A percentile compares a stretch with the other conserved stretches of the same genome.
Conservation (phyloP, 1,284 basidiomycete genomes). For the Malassezia dermatis region DNA sequence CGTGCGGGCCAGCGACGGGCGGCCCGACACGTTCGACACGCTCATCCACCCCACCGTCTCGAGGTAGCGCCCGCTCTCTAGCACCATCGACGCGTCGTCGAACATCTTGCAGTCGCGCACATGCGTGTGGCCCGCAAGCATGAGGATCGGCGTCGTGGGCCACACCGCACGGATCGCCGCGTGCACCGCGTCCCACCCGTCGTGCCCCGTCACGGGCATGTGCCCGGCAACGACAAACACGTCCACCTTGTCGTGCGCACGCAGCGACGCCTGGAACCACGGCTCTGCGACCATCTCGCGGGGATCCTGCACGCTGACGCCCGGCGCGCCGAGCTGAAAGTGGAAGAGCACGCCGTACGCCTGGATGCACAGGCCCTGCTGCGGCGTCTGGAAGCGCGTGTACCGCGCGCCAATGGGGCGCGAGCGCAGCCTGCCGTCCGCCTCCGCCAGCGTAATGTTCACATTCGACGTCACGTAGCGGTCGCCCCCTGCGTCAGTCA, state of each 20-base stretch:
- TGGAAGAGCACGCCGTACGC: conserved; percentile 39
- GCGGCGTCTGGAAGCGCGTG: conserved; percentile 29
- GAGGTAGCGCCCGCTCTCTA: conserved; percentile 42
- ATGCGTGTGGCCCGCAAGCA: conserved; percentile 44
- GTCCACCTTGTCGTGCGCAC: conserved; percentile 24
- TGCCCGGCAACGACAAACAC: conserved; percentile 42
- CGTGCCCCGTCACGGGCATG: conserved; percentile 34
- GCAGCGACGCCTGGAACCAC: conserved; percentile 37
- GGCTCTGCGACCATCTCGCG: conserved; percentile 36
- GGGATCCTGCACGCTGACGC: conserved; percentile 31
- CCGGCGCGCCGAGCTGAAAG: conserved; percentile 33
- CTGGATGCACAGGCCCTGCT: conserved; percentile 31
- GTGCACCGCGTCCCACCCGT: conserved; percentile 33
- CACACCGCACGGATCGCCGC: conserved; percentile 35
- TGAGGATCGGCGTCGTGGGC: conserved; percentile 34
- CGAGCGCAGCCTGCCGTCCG: conserved; percentile 12
- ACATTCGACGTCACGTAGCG: conserved; percentile 36
- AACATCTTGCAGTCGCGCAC: conserved; percentile 40
- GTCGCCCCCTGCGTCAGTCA: conserved; percentile 18
- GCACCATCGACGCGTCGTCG: conserved; percentile 32
- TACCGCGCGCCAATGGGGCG: conserved; percentile 34
- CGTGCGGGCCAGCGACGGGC: conserved; percentile 48
- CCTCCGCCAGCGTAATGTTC: conserved; percentile 28
- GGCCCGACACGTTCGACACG: conserved; percentile 22
- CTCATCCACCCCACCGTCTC: conserved; percentile 30